Evolutionary conservation across 2,329 filamentous ascomycete species (phyloP).

Genomic region (Alternaria arbusti): DNA sequence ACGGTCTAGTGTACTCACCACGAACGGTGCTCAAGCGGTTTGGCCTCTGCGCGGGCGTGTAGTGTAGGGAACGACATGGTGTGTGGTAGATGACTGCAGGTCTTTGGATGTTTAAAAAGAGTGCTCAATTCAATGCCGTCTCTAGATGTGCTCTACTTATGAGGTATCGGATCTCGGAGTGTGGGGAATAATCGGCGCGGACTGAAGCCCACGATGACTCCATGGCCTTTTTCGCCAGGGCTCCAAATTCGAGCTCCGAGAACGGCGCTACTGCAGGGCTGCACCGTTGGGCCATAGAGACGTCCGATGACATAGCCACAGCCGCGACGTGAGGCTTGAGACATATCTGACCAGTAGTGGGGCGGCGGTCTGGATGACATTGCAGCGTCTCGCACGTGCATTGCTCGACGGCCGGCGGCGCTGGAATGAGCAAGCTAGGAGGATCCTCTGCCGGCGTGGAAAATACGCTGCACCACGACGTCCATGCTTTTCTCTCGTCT

Average conservation of each 20-base stretch:
- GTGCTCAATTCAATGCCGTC: background rate
- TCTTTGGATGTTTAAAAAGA: background rate
- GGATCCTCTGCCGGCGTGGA: slow-evolving; percentile 9
- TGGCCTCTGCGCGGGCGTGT: slow-evolving; percentile 51
- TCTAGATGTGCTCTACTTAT: background rate
- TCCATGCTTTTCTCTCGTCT: slow-evolving; percentile 8
- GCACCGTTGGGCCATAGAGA: background rate
- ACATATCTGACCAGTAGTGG: background rate
- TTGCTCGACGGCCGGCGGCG: slow-evolving; percentile 3
- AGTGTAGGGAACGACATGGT: slow-evolving; percentile 47
- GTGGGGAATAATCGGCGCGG: slow-evolving; percentile 3
- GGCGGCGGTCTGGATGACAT: background rate
- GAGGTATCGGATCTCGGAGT: slow-evolving; percentile 27
- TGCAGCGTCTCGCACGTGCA: slow-evolving; percentile 26
- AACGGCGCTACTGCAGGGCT: slow-evolving; percentile 33
- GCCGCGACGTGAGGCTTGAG: background rate
- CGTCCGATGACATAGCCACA: background rate
- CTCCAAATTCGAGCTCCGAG: slow-evolving; percentile 23
- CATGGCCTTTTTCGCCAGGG: slow-evolving; percentile 28
- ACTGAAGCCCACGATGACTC: slow-evolving; percentile 33
- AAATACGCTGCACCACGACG: slow-evolving; percentile 8
- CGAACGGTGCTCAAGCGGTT: slow-evolving; percentile 51
- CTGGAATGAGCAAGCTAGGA: slow-evolving; percentile 15
- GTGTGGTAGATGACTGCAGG: slow-evolving; percentile 1
- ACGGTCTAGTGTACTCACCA: slow-evolving; percentile 2